A percentile compares a stretch with the other conserved stretches of the same genome.
Evolutionary conservation across 129 eudicot genomes (phyloP).

Genomic region (Flaveria bidentis): DNA sequence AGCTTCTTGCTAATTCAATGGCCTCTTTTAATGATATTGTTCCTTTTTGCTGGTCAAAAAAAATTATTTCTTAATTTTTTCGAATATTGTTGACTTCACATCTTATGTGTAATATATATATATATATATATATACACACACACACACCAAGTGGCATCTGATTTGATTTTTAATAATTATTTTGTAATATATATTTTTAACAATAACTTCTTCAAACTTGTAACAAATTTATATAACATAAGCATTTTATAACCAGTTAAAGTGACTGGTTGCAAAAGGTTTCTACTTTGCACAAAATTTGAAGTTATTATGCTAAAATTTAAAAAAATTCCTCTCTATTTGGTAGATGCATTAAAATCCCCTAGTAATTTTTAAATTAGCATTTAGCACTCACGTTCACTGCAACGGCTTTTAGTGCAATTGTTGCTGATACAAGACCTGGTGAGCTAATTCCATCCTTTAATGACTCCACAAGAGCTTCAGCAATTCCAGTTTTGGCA

Average conservation of each 20-base stretch:
- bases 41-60: too few species aligned
- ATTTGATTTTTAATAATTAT: neutral
- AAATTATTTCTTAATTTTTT: neutral
- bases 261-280: neutral
- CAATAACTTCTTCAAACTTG: neutral
- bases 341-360: neutral
- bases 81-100: neutral
- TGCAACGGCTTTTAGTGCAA: slow-evolving; percentile 90
- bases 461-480: slow-evolving; percentile 77
- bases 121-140: neutral
- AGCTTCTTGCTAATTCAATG: too few species aligned
- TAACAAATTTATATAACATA: neutral
- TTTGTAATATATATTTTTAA: neutral
- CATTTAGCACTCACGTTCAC: slow-evolving; percentile 71
- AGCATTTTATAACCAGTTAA: neutral
- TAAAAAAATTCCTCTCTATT: neutral
- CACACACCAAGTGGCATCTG: neutral
- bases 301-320: neutral
- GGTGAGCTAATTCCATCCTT: slow-evolving; percentile 62
- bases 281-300: neutral
- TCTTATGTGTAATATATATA: neutral
- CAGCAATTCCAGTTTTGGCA: slow-evolving; percentile 81
- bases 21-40: too few species aligned
- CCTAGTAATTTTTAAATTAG: neutral
- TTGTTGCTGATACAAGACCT: slow-evolving; percentile 69